phyloP scores from a whole-genome alignment of 805 yeast genomes.

The Candida ipomoeae region DNA sequence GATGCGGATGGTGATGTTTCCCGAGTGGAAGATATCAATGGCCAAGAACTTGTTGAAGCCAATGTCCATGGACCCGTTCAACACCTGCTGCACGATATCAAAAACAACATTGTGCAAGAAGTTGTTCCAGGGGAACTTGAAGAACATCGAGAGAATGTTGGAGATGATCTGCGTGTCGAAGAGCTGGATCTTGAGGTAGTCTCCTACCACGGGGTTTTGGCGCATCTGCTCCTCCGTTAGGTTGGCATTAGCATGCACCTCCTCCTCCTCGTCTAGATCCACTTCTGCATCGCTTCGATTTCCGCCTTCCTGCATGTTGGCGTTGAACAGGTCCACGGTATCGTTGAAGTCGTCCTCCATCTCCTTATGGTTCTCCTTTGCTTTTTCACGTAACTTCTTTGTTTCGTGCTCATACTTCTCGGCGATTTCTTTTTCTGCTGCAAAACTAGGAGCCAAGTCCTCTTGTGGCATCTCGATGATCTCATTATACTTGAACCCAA shows the following conservation, averaged over 20 bases:
- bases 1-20: conserved; percentile 39
- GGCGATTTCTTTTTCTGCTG: conserved; percentile 16
- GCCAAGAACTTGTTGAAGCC: conserved; percentile 46
- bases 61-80: conserved; percentile 46
- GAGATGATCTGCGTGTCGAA: conserved; percentile 42
- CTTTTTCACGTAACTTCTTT: conserved; percentile 10
- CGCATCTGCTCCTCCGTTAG: conserved; percentile 41
- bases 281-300: conserved; percentile 16
- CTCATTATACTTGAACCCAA: conserved; percentile 44
- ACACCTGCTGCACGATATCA: conserved; percentile 45
- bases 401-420: conserved; percentile 16
- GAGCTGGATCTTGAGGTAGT: conserved; percentile 37
- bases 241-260: conserved; percentile 42
- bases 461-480: conserved; percentile 33
- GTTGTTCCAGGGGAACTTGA: conserved; percentile 46
- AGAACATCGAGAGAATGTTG: conserved; percentile 41
- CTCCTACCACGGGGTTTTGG: conserved; percentile 42
- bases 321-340: conserved; percentile 37
- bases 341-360: conserved; percentile 21
- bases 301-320: conserved; percentile 23
- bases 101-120: conserved; percentile 45
- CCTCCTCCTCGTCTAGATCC: conserved; percentile 34
- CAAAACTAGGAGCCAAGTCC: conserved; percentile 15
- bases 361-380: conserved; percentile 5
- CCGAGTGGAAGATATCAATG: conserved; percentile 55